Evolutionary conservation across 805 yeast genomes (phyloP), one percentile per base, ranked within the genome.

Genomic region (Candida ipomoeae): DNA sequence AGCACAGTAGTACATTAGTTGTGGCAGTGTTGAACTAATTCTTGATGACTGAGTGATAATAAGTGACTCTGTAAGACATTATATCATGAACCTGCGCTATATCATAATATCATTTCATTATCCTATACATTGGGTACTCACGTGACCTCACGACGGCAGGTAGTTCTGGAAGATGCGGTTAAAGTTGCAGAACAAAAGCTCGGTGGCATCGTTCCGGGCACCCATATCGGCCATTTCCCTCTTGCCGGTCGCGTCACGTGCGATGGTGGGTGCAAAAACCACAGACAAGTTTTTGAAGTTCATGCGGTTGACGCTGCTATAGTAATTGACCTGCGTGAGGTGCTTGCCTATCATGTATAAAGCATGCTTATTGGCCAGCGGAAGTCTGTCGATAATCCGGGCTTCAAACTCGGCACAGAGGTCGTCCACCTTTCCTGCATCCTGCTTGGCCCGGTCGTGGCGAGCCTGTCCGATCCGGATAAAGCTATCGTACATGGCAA

Each of bases 221-320:
- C 85, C 86, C 87, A 89, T 89, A 65, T 94, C 98, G 48, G 75
- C 62, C 65, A 94, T 81, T 65, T 94, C 99, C 48, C 84, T 79
- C 56, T 86, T 89, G 6, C 96, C 91, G 38, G 82, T 77, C 52
- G 77, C 70, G 60, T 89, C 96, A 44, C 96, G 77, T 0, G 90
- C 85, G 40, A 94, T 69, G 6, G 97, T 89, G 3, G 99, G 98
- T 1, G 97, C 96, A 74, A 94, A 94, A 6, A 92, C 97, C 40
- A 94, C 89, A 0, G 96, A 84, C 48, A 94, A 69, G 61, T 94
- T 90, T 66, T 83, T 83, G 58, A 79, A 73, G 39, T 80, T 87
- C 99, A 94, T 94, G 65, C 91, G 77, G 64, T 91, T 94, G 40
- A 68, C 62, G 11, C 66, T 66, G 41, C 81, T 74, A 62, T 76